A percentile compares a stretch with the other conserved stretches of the same genome.
Evolutionary conservation across 345 rosid genomes (phyloP).

Genomic region (Luvunga scandens): DNA sequence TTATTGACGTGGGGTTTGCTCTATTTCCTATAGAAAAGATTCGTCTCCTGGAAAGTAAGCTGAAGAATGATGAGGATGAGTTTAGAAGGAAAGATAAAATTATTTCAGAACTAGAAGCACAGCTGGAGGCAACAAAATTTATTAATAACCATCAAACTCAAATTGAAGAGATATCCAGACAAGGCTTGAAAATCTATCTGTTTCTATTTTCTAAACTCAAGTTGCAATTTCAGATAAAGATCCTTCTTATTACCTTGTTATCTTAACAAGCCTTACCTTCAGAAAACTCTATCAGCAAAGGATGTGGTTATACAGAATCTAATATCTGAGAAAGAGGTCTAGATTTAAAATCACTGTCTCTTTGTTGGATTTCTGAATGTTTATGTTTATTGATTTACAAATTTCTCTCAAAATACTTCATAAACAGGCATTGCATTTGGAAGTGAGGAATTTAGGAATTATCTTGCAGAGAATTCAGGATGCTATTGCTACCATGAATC

Average conservation of each 20-base stretch:
- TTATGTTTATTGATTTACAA: slow-evolving; percentile 20
- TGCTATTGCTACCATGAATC: slow-evolving; percentile 52
- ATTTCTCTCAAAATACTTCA: not conserved
- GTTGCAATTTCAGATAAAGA: slow-evolving; percentile 14
- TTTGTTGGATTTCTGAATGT: slow-evolving; percentile 11
- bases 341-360: slow-evolving; percentile 14
- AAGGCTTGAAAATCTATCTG: slow-evolving; percentile 6
- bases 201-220: slow-evolving; percentile 6
- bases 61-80: slow-evolving; percentile 40
- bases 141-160: slow-evolving; percentile 38
- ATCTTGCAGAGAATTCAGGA: slow-evolving; percentile 59
- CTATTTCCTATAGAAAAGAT: slow-evolving; percentile 51
- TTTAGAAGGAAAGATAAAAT: slow-evolving; percentile 47
- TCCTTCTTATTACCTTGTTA: slow-evolving; percentile 23
- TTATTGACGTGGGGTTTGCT: not conserved
- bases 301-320: slow-evolving; percentile 60
- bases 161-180: slow-evolving; percentile 69
- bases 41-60: slow-evolving; percentile 48
- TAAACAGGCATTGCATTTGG: slow-evolving; percentile 56
- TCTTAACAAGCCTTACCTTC: slow-evolving; percentile 71
- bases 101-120: slow-evolving; percentile 54
- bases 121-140: slow-evolving; percentile 49
- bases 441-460: slow-evolving; percentile 49
- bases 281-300: slow-evolving; percentile 56
- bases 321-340: slow-evolving; percentile 67